A percentile compares a stretch with the other conserved stretches of the same genome.
Evolutionary conservation across 2,329 filamentous ascomycete genomes (phyloP).

Genomic region (Dothideomycetes sp.): DNA sequence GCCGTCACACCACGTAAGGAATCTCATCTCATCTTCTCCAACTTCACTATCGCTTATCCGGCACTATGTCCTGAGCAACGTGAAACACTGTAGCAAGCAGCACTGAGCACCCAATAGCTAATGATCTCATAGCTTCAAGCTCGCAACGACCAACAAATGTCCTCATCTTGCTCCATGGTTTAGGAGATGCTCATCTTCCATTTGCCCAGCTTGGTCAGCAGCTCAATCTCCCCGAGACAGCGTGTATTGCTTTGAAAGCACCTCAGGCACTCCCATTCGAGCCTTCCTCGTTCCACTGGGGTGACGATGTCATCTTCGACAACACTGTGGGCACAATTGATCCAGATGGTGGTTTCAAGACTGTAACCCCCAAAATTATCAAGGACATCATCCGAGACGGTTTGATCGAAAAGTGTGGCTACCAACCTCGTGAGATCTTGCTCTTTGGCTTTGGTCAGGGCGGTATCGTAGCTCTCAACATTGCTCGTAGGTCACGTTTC

Average conservation of each 20-base stretch:
- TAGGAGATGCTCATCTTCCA: conserved; percentile 63
- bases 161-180: conserved; percentile 72
- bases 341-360: conserved; percentile 44
- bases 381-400: conserved; percentile 36
- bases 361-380: conserved; percentile 33
- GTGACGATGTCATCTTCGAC: conserved; percentile 50
- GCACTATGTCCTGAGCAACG: neutral
- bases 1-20: conserved; percentile 38
- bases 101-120: no score
- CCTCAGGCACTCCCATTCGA: conserved; percentile 60
- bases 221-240: conserved; percentile 66
- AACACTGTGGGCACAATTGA: conserved; percentile 42
- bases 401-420: conserved; percentile 42
- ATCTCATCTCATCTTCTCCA: conserved; percentile 4
- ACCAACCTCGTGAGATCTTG: conserved; percentile 40
- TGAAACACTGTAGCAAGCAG: no score
- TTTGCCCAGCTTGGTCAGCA: conserved; percentile 62
- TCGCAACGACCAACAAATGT: conserved; percentile 59
- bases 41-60: conserved; percentile 6
- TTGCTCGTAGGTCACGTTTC: conserved; percentile 28
- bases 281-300: conserved; percentile 56
- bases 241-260: conserved; percentile 64
- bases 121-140: conserved; percentile 32
- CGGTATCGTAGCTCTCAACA: conserved; percentile 44
- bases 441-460: conserved; percentile 51